A percentile compares a stretch with the other conserved stretches of the same genome.
Evolutionary conservation across 345 rosid species (phyloP).

Genomic region (Conringia planisiliqua): DNA sequence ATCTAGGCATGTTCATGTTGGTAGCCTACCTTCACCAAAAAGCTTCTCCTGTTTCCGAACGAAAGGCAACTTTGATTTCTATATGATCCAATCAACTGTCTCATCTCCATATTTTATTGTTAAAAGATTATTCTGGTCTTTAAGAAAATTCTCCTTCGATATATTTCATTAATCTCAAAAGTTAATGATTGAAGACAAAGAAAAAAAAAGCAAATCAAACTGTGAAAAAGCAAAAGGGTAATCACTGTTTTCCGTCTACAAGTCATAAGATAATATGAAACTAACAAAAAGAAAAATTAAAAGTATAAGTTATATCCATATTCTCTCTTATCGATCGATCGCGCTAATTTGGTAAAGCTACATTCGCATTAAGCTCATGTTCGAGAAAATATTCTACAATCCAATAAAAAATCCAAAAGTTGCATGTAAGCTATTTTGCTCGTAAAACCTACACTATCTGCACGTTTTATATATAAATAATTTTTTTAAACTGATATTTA

Average conservation of each 20-base stretch:
- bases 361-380: not conserved
- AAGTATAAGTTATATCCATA: not conserved
- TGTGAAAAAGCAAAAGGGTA: not conserved
- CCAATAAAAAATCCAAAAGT: not conserved
- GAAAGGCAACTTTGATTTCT: constrained; percentile 6
- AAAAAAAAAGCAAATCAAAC: not conserved
- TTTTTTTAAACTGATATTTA: too few species aligned
- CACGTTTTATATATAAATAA: not conserved
- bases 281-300: not conserved
- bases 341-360: not conserved
- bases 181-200: not conserved
- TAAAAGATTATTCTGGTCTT: not conserved
- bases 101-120: not conserved
- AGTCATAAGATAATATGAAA: not conserved
- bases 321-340: not conserved
- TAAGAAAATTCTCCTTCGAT: constrained; percentile 1
- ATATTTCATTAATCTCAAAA: not conserved
- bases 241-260: constrained; percentile 21
- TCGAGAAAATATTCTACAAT: not conserved
- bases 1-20: constrained; percentile 27
- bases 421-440: not conserved
- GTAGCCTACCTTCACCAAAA: constrained; percentile 35
- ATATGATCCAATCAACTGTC: constrained; percentile 12
- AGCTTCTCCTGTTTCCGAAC: constrained; percentile 21
- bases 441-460: not conserved